Base-by-base conservation (phyloP, 805 yeast genomes). In the Myxozyma vanderwaltii region DNA sequence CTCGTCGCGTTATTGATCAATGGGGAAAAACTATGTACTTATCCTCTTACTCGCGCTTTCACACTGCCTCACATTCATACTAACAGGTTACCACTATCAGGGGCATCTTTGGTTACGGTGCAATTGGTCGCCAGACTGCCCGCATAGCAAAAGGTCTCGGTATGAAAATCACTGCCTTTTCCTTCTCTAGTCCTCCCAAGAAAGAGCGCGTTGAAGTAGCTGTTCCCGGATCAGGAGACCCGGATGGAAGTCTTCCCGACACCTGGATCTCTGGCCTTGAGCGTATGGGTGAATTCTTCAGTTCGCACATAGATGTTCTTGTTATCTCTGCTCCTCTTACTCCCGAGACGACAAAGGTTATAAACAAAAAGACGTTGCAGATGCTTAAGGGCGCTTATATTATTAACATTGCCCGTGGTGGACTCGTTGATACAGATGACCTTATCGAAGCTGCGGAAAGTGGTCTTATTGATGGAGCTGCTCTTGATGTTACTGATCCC, bases 91-190 rank as follows among this genome's bases (percentile, higher is more conserved):
- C 19, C 19, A 8, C 29, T 15, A 36, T 67, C 79, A 88, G 78
- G 2, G 81, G 84, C 2, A 77, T 88, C 35, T 80, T 86, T 3
- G 95, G 94, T 0, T 84, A 87, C 67, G 94, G 95, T 1, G 77
- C 82, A 24, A 87, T 88, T 63, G 95, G 94, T 7, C 80, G 80
- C 67, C 77, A 79, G 38, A 82, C 86, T 54, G 92, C 84, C 2
- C 73, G 72, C 46, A 78, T 85, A 67, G 76, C 87, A 59, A 53
- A 76, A 52, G 74, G 74, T 12, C 71, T 88, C 36, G 89, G 88
- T 2, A 83, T 86, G 88, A 72, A 80, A 27, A 76, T 88, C 39
- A 75, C 72, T 60, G 68, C 58, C n/a, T 64, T 59, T 39, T 56
- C 67, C 2, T 62, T 61, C 41, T 54, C 67, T 5, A 60, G 35